Evolutionary conservation across 768 basidiomycete genomes (phyloP), one percentile per base, ranked within the genome.

Genomic region (Russula sp.): DNA sequence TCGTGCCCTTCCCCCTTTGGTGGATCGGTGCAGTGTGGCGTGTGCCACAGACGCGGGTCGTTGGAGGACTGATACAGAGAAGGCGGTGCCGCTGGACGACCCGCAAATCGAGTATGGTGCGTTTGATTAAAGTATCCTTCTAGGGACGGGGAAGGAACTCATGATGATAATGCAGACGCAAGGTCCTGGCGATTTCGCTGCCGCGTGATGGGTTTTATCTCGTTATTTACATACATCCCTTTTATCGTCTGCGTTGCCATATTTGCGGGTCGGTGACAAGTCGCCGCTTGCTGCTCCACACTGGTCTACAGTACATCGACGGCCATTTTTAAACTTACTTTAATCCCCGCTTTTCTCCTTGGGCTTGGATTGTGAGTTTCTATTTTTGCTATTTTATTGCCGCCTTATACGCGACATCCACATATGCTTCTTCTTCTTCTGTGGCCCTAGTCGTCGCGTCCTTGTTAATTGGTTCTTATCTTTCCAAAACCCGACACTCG

Each of bases 31-130:
- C 77, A 75, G 81, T 73, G 58, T 75, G 80, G 80, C 77, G 77
- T 28, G 81, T 88, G 13, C 89, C 87, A 14, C 76, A 72, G 69
- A 92, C 89, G 28, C 78, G 90, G 71, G 77, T 78, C 44, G 79
- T 88, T 22, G 87, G 83, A 24, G 84, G 44, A 77, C 78, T 34
- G 78, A 75, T 61, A 73, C 75, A 53, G 88, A 90, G 75, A 90
- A 89, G 73, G 86, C 76, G 46, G 88, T 90, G 18, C 78, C 86
- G 32, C 76, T 90, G 54, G 89, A 90, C 70, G 88, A 91, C 74
- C 89, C 89, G 30, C 89, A 91, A 71, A 81, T 90, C 60, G 90
- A 91, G 71, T 81, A 82, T 71, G 86, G 90, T 90, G 69, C 70
- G 87, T 48, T 42, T 40, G 16, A 40, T 20, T 44, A 11, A 34